These are phyloP conservation scores for Phytophthora multivora DNA, from an alignment of 352 stramenopile genomes.

Conservation along the genomic window DNA sequence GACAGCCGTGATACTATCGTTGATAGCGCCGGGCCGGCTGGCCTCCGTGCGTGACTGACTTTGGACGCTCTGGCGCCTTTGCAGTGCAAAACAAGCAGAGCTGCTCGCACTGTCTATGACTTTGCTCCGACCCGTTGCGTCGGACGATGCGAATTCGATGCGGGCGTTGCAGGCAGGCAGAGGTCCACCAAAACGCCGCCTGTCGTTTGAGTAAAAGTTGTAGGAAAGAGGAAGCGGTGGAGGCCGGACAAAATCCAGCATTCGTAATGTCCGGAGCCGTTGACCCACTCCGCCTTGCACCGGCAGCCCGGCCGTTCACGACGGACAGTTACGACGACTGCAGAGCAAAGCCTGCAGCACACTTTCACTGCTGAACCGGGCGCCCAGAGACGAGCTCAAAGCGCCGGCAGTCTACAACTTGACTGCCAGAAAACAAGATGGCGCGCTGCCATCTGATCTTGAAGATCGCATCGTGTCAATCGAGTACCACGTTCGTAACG, in stretches of 20 bases:
- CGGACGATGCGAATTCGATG: conserved; percentile 25
- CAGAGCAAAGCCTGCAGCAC: conserved; percentile 11
- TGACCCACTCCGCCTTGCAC: conserved; percentile 16
- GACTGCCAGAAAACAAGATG: conserved; percentile 32
- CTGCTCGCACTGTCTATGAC: conserved; percentile 37
- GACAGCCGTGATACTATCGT: conserved; percentile 39
- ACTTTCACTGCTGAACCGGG: conserved; percentile 23
- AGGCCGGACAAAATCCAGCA: conserved; percentile 33
- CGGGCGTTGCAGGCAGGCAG: not conserved
- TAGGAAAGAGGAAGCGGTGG: conserved; percentile 23
- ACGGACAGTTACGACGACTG: conserved; percentile 10
- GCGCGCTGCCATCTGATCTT: conserved; percentile 24
- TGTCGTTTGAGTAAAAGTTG: conserved; percentile 1
- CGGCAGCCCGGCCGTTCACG: conserved; percentile 5
- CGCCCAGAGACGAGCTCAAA: conserved; percentile 13
- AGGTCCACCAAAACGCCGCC: conserved; percentile 13
- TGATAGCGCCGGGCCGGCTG: conserved; percentile 28
- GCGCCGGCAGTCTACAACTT: not conserved
- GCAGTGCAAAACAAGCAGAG: not conserved
- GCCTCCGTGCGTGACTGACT: conserved; percentile 30
- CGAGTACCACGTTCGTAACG: conserved; percentile 24
- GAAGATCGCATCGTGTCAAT: conserved; percentile 24
- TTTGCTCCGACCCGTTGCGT: conserved; percentile 36
- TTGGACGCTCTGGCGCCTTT: conserved; percentile 12
- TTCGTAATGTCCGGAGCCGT: conserved; percentile 33